Evolutionary conservation across 352 stramenopile genomes (phyloP).

Genomic region (Pythium rhizo-oryzae): DNA sequence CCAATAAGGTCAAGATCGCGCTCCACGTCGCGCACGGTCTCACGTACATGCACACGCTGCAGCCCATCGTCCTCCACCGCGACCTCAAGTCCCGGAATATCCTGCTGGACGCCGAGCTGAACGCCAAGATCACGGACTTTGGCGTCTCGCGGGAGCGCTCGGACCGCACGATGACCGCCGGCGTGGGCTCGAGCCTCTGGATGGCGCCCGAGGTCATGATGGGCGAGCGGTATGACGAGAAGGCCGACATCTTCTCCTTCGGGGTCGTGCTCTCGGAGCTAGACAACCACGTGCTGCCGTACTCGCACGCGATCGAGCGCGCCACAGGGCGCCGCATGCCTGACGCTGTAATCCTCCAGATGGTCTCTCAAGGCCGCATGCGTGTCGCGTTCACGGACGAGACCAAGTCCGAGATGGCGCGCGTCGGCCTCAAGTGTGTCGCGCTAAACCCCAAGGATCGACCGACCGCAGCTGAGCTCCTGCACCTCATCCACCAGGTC

Average conservation of each 20-base stretch:
- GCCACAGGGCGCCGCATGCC: constrained; percentile 17
- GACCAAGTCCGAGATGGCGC: constrained; percentile 16
- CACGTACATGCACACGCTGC: constrained; percentile 33
- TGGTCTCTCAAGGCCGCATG: constrained; percentile 23
- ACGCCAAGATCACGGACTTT: constrained; percentile 42
- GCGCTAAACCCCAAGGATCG: constrained; percentile 8
- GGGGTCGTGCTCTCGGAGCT: constrained; percentile 37
- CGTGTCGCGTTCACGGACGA: constrained; percentile 16
- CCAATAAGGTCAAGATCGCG: constrained; percentile 40
- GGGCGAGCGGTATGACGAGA: constrained; percentile 33
- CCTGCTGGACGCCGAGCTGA: constrained; percentile 25
- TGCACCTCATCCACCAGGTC: constrained; percentile 18
- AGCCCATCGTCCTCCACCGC: constrained; percentile 26
- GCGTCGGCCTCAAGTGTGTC: constrained; percentile 21
- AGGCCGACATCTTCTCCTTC: constrained; percentile 36
- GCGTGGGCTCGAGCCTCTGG: constrained; percentile 30
- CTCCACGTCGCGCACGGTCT: constrained; percentile 37
- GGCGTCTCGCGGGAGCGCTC: constrained; percentile 23
- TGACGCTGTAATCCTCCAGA: constrained; percentile 13
- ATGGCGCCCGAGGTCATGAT: constrained; percentile 41
- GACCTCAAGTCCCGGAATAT: constrained; percentile 32
- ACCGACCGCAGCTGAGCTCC: constrained; percentile 15
- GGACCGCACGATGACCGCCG: constrained; percentile 19
- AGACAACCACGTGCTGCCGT: constrained; percentile 31
- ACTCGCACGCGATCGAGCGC: constrained; percentile 20